These are phyloP conservation scores for Poronia punctata DNA, from an alignment of 495 filamentous ascomycete species.

Conservation along the genomic window DNA sequence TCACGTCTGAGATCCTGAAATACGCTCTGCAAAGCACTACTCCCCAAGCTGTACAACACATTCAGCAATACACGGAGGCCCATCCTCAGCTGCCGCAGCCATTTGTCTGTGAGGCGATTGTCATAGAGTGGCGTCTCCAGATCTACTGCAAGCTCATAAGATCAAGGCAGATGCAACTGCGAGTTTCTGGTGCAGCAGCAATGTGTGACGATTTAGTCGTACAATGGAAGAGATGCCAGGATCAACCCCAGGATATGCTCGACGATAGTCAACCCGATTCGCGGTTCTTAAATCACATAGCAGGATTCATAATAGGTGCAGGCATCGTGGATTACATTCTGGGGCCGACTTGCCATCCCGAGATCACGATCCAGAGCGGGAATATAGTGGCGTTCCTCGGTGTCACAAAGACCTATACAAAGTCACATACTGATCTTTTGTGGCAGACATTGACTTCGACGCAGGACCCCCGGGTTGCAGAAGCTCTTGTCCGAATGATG, in stretches of 20 bases:
- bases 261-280: conserved; percentile 24
- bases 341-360: conserved; percentile 84
- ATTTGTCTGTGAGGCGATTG: conserved; percentile 41
- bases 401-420: conserved; percentile 68
- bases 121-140: conserved; percentile 62
- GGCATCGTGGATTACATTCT: conserved; percentile 79
- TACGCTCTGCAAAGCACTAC: conserved; percentile 33
- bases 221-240: conserved; percentile 45
- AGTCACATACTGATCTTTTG: conserved; percentile 67
- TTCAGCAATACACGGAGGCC: conserved; percentile 25
- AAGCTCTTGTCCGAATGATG: conserved; percentile 74
- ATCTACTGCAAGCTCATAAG: conserved; percentile 63
- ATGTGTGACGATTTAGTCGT: conserved; percentile 68
- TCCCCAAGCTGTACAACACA: conserved; percentile 21
- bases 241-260: conserved; percentile 33
- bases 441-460: conserved; percentile 81
- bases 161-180: conserved; percentile 83
- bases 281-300: conserved; percentile 56
- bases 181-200: conserved; percentile 61
- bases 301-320: conserved; percentile 55
- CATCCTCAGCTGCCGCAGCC: conserved; percentile 22
- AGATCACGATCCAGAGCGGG: conserved; percentile 70
- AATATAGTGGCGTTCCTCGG: conserved; percentile 86
- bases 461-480: conserved; percentile 76
- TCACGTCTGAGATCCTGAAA: conserved; percentile 34